Base-by-base conservation (phyloP, 2,329 filamentous ascomycete genomes). In the Chaetomiaceae sp. region DNA sequence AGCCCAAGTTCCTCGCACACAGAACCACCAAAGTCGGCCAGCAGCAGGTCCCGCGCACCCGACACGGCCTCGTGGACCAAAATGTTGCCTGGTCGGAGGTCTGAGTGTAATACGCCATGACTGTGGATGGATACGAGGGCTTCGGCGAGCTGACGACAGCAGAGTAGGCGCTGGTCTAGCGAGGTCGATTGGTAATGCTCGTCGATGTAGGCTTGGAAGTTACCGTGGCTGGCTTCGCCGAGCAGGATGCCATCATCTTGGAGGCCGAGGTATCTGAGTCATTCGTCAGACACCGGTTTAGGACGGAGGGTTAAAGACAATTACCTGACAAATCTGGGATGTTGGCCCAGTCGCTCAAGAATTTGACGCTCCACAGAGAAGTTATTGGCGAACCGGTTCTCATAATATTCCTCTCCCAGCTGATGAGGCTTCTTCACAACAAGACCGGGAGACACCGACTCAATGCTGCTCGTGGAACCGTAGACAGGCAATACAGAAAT, bases 201-300 rank as follows among this genome's bases (percentile, higher is more conserved):
- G 23, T 17, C 40, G 14, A 43, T 17, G 16, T 31, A 43, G 7
- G 40, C 16, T 13, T 43, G 25, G 40, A 43, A n/a, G 23, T 43
- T 43, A 25, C 40, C 40, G 25, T 42, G 40, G 40, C 25, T 42
- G 40, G 40, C 40, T 42, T 42, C n/a, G 14, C 40, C 23, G 16
- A 42, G 40, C 6, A 42, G 40, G 25, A 42, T 42, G 16, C 40
- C 23, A 19, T 42, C 23, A 7, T 25, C 40, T 31, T 42, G 23
- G 4, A 42, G 6, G 3, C 40, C 40, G 40, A 42, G 40, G 13
- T 30, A 31, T 31, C 40, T 42, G 35, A n/a, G 30, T 30, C n/a
- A n/a, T n/a, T 13, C 8, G 23, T 13, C n/a, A n/a, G n/a, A n/a
- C n/a, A n/a, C n/a, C n/a, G n/a, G n/a, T n/a, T n/a, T n/a, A n/a